Conservation (phyloP, 352 stramenopile species). For the Vaucheria bursata region DNA sequence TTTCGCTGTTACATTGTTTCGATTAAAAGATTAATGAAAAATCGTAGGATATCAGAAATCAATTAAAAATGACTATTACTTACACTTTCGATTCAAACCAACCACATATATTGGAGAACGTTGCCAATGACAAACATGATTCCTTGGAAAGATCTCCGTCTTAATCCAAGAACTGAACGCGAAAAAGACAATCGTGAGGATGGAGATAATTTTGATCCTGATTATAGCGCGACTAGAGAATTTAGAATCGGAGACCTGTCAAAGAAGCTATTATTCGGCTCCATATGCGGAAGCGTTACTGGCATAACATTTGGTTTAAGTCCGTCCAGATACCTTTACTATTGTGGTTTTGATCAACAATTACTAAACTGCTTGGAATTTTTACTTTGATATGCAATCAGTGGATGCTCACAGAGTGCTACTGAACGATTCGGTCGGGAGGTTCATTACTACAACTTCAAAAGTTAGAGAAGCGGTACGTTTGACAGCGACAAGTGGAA, state of each 20-base stretch:
- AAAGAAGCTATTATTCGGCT: neutral
- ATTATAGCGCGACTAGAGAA: no score
- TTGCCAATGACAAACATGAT: neutral
- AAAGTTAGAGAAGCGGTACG: neutral
- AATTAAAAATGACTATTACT: no score
- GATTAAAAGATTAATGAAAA: no score
- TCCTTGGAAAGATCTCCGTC: neutral
- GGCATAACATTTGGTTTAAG: slow-evolving; percentile 1
- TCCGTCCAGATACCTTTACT: no score
- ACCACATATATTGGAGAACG: no score
- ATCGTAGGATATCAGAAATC: no score
- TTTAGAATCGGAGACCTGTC: neutral
- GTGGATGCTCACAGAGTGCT: neutral
- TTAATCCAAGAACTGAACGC: neutral
- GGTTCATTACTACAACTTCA: neutral
- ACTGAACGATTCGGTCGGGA: neutral
- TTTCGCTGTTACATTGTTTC: no score
- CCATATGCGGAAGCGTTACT: neutral
- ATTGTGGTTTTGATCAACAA: no score
- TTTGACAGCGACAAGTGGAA: neutral
- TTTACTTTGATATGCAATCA: neutral
- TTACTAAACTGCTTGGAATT: no score
- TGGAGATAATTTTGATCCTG: neutral
- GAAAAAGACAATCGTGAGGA: neutral
- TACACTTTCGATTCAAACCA: no score